Base-by-base conservation (phyloP, 345 rosid genomes). In the Zanthoxylum bungeanum region DNA sequence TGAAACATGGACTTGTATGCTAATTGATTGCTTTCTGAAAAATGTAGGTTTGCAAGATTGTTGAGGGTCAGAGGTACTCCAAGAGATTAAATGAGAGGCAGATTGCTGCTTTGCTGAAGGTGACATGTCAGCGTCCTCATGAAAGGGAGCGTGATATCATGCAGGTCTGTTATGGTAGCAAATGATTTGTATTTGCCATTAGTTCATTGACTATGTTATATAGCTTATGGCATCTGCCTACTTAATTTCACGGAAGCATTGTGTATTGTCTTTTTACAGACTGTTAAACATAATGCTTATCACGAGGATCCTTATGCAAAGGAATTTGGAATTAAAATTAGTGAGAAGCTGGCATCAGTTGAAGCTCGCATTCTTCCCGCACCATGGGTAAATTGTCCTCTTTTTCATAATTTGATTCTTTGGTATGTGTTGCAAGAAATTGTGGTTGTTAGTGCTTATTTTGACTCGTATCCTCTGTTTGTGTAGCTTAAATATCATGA, bases 281-380 rank as follows among this genome's bases (percentile, higher is more conserved):
- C 97, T 16, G 97, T 95, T 33, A 50, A 12, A 6, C 97, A 91
- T 51, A 95, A 95, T 81, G 91, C 88, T 12, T 92, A 92, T 66
- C 72, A 66, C 39, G 58, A 86, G 9, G 99, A 95, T 77, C 96
- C 88, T 4, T 91, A 89, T 57, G 99, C 99, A 1, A 83, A 88
- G 73, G 99, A 95, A 77, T 92, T 95, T 78, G 99, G 98, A n/a
- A 95, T 95, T 62, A 93, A 86, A 75, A 95, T 95, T 40, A 93
- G 94, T 44, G 85, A 89, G 55, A 87, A 61, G 77, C 98, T 95
- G 52, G 97, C 99, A 10, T 87, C 91, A 31, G 98, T 95, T 65
- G 99, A 95, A 77, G 99, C 99, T 75, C 97, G 98, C 39, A 91
- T 95, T 72, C 84, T 95, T 40, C 98, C 98, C 68, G 86, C 99